Percentiles rank a stretch among this genome's conserved stretches.
These are phyloP conservation scores for Rheum nobile DNA, from an alignment of 148 eudicot genomes.

Conservation along the genomic window DNA sequence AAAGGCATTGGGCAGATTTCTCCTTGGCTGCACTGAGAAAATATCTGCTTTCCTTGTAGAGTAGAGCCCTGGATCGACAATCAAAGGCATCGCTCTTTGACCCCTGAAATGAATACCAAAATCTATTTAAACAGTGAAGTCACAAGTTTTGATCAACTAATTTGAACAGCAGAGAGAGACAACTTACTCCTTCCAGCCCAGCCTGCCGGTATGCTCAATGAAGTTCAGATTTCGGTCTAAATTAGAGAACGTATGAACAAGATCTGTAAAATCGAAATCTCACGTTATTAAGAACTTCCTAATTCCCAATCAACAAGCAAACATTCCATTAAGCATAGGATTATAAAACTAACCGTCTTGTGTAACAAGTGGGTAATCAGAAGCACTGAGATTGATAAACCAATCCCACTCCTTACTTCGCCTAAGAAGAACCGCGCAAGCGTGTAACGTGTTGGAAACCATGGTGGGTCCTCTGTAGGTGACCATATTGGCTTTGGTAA, in stretches of 20 bases:
- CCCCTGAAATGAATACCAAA: slow-evolving; percentile 30
- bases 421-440: slow-evolving; percentile 86
- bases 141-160: background rate
- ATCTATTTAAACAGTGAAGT: background rate
- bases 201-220: slow-evolving; percentile 65
- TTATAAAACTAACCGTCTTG: slow-evolving; percentile 62
- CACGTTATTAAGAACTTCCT: background rate
- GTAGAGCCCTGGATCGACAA: slow-evolving; percentile 87
- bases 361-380: slow-evolving; percentile 95
- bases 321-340: background rate
- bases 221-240: slow-evolving; percentile 72
- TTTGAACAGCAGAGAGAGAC: background rate
- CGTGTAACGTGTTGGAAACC: slow-evolving; percentile 91
- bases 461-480: slow-evolving; percentile 96
- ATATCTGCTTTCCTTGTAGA: slow-evolving; percentile 51
- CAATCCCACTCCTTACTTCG: slow-evolving; percentile 87
- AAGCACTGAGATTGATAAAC: slow-evolving; percentile 98
- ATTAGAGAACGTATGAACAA: slow-evolving; percentile 49
- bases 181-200: slow-evolving; percentile 94
- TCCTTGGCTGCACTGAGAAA: slow-evolving; percentile 51
- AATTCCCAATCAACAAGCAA: background rate
- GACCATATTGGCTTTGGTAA: slow-evolving; percentile 77
- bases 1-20: slow-evolving; percentile 73
- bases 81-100: slow-evolving; percentile 71
- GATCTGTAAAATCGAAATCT: slow-evolving; percentile 43